Evolutionary conservation across 495 filamentous ascomycete species (phyloP).

Genomic region (Penicillium manginii): DNA sequence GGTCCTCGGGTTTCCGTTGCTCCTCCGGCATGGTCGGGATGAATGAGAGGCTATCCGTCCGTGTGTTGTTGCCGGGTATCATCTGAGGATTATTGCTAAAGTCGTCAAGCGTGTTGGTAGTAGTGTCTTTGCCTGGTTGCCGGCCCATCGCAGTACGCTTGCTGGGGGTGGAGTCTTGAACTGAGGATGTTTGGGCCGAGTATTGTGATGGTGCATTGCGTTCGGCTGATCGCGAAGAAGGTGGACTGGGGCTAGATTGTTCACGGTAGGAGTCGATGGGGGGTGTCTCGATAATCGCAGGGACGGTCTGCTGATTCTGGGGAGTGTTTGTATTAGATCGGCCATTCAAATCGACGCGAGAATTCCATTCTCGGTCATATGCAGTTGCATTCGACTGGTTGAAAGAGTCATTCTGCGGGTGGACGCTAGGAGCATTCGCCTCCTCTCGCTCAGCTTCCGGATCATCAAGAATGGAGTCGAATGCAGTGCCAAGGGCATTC

Average conservation of each 20-base stretch:
- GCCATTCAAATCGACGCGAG: constrained; percentile 50
- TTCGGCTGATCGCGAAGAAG: constrained; percentile 60
- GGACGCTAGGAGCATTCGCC: constrained; percentile 3
- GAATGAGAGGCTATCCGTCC: constrained; percentile 80
- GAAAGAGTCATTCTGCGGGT: constrained; percentile 14
- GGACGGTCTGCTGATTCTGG: constrained; percentile 52
- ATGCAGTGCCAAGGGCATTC: constrained; percentile 28
- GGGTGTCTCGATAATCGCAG: constrained; percentile 73
- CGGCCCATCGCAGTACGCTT: constrained; percentile 34
- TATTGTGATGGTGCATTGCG: constrained; percentile 38
- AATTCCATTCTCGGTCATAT: constrained; percentile 47
- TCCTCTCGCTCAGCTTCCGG: constrained; percentile 30
- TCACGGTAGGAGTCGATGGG: constrained; percentile 39
- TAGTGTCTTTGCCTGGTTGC: constrained; percentile 33
- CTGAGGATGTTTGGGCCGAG: constrained; percentile 27
- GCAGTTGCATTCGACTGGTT: constrained; percentile 24
- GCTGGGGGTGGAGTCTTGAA: constrained; percentile 24
- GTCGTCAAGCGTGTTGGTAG: constrained; percentile 36
- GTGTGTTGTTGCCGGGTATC: constrained; percentile 69
- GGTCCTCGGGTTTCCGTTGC: constrained; percentile 60
- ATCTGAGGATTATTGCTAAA: constrained; percentile 48
- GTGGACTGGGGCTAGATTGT: constrained; percentile 30
- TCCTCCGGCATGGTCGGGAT: constrained; percentile 78
- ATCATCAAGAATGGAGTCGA: constrained; percentile 34
- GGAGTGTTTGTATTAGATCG: constrained; percentile 46